Evolutionary conservation across 257 asterid species (phyloP), one percentile per base, ranked within the genome.

Genomic region (Lycium barbarum): DNA sequence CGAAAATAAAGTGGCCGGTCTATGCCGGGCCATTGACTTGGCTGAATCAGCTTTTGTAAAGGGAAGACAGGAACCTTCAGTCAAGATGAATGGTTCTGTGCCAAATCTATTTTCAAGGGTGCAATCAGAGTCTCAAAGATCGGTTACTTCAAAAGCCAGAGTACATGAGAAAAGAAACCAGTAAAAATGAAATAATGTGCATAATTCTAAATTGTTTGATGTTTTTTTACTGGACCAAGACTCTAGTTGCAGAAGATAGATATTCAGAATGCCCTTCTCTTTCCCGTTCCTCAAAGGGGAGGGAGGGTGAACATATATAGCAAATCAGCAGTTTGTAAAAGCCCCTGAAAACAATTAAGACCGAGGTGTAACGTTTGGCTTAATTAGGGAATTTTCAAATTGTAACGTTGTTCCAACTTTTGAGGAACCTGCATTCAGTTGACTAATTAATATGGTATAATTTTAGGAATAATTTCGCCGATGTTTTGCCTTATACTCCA

Each of bases 11-110:
- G 97, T 91, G 55, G 93, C 95, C 2, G 95, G 92, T 2, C 93
- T 95, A 0, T 90, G 91, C 61, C 88, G 93, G 9, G 99, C 98
- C 86, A 93, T 96, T 51, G 97, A 93, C 84, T 70, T 96, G 89
- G 99, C 99, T 0, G 98, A 96, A 86, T 57, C 89, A 1, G 93
- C 98, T 3, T 93, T 96, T 55, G 94, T 93, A 7, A 88, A 91
- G 3, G 54, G 70, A 73, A 85, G 58, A 35, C 20, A 65, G 7
- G 63, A 45, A 49, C 51, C 55, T 0, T 72, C 80, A 0, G 67
- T 82, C 33, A 20, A 47, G 59, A 73, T 73, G 55, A 59, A 81
- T 36, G 84, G 84, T 81, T 81, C 58, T 61, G 59, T 61, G 13
- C 35, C 54, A 81, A 61, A 38, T 58, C 12, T 38, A 58, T 18